Base-by-base conservation (phyloP, 305 asterid genomes). In the Ilex paraguariensis region DNA sequence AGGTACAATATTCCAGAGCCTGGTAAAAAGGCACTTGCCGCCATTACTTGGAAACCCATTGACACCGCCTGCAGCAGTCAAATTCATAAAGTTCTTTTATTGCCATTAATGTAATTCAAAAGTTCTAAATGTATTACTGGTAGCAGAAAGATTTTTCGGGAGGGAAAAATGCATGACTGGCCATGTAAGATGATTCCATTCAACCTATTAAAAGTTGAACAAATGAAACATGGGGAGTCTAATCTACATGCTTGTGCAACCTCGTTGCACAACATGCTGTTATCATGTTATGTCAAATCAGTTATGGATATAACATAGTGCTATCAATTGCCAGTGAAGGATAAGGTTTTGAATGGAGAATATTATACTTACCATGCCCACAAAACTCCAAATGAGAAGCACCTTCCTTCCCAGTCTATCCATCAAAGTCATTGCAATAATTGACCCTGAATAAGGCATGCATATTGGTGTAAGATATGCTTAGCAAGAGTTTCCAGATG, bases 321-420 rank as follows among this genome's bases (percentile, higher is more conserved):
- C 45, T 59, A 67, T 52, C 53, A 59, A 59, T 58, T 57, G 58
- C 30, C 36, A 59, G 69, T 50, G 68, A 64, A 30, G 59, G 66
- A 56, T 61, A 54, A 45, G 54, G 59, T 40, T 21, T 56, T 42
- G 68, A 60, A 70, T 46, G 33, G 66, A 56, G 73, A 73, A 73
- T 49, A 57, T 70, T 75, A 66, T 70, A 78, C 90, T 81, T 80
- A 81, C 98, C 98, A 91, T 91, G 86, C 98, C 94, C 59, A 83
- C 70, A 82, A 91, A 91, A 85, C 98, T 91, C 82, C 95, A 71
- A 64, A 82, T 61, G 16, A 91, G 90, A 64, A 91, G 98, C 70
- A 80, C 81, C 83, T 85, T 91, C 74, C 98, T 81, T 69, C 98
- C 98, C 66, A 89, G 72, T 73, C 67, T 88, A 82, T 91, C 98